Conservation (phyloP, 2,329 filamentous ascomycete genomes). For the Fusarium mangiferae region DNA sequence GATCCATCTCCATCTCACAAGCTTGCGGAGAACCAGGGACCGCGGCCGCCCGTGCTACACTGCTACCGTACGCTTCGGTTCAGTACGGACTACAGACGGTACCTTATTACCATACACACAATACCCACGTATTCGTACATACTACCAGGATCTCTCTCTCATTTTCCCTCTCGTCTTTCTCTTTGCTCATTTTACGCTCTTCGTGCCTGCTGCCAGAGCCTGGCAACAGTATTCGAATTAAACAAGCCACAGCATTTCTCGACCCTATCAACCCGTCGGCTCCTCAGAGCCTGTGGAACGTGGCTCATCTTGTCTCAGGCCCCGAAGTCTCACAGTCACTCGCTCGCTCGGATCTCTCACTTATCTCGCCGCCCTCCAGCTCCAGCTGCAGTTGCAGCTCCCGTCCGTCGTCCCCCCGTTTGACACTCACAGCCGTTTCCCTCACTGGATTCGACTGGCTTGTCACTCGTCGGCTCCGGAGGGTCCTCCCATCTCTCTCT, state of each 20-base stretch:
- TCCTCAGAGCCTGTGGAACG: slow-evolving; percentile 23
- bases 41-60: slow-evolving; percentile 26
- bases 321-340: slow-evolving; percentile 16
- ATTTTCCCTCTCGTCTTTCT: slow-evolving; percentile 7
- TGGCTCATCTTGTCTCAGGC: slow-evolving; percentile 33
- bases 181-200: slow-evolving; percentile 16
- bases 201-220: slow-evolving; percentile 22
- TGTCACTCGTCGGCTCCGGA: slow-evolving; percentile 28
- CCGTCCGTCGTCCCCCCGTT: slow-evolving; percentile 7
- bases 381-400: background rate
- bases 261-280: background rate
- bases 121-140: slow-evolving; percentile 37
- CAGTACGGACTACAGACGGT: slow-evolving; percentile 6
- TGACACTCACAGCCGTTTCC: slow-evolving; percentile 15
- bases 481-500: slow-evolving; percentile 30
- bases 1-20: slow-evolving; percentile 31
- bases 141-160: background rate
- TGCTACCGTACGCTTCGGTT: slow-evolving; percentile 15
- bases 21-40: slow-evolving; percentile 36
- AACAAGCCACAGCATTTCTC: slow-evolving; percentile 37
- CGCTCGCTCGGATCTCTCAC: slow-evolving; percentile 14
- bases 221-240: slow-evolving; percentile 11
- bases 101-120: background rate
- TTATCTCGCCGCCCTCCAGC: background rate
- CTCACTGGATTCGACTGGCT: slow-evolving; percentile 24